These are phyloP conservation scores for Eimeria nieschulzi DNA, from an alignment of 169 alveolate species.

Conservation along the genomic window DNA sequence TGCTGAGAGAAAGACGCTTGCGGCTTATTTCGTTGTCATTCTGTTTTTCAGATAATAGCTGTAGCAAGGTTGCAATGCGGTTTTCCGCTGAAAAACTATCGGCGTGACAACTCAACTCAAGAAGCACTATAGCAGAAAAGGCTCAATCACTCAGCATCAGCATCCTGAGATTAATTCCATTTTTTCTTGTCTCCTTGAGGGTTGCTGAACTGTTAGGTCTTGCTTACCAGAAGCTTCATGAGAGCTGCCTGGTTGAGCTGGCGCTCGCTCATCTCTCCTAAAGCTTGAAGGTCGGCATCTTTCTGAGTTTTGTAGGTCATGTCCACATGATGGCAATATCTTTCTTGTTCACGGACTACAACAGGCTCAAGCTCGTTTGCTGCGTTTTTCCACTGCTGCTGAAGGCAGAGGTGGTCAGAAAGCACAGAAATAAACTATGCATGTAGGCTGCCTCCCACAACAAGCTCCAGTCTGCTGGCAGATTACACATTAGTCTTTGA, in stretches of 20 bases:
- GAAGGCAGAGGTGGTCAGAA: neutral
- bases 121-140: no score
- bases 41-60: constrained; percentile 44
- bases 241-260: constrained; percentile 56
- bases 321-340: constrained; percentile 25
- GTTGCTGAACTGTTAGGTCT: neutral
- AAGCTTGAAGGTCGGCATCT: neutral
- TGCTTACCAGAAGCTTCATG: constrained; percentile 35
- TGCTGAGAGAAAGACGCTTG: constrained; percentile 24
- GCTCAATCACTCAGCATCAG: no score
- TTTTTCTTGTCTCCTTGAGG: no score
- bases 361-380: constrained; percentile 40
- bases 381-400: constrained; percentile 53
- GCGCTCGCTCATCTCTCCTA: constrained; percentile 1
- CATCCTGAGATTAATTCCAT: no score
- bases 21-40: constrained; percentile 2
- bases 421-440: no score
- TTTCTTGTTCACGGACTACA: constrained; percentile 6
- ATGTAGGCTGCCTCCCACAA: no score
- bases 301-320: neutral
- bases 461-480: no score
- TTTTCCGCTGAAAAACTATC: no score
- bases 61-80: neutral
- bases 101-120: no score
- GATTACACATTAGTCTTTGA: no score